These are phyloP conservation scores for Lachnellula subtilissima DNA, from an alignment of 2,329 filamentous ascomycete genomes.

Conservation along the genomic window DNA sequence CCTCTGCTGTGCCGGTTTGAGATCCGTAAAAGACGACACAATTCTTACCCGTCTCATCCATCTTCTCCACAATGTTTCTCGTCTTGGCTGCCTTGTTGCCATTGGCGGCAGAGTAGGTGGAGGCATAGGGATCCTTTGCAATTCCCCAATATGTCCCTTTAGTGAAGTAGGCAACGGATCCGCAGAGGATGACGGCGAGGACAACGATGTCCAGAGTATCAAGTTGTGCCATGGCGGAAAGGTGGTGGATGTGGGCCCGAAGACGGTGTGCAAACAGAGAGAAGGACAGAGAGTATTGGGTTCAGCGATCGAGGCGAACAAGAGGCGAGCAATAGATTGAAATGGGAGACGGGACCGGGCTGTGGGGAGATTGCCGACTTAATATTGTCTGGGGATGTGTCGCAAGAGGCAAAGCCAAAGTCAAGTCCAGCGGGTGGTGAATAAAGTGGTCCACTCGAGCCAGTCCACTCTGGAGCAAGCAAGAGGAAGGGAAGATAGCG, in stretches of 20 bases:
- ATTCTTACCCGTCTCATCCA: constrained; percentile 94
- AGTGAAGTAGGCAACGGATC: constrained; percentile 92
- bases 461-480: no score
- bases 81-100: constrained; percentile 76
- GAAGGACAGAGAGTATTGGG: background rate
- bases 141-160: constrained; percentile 94
- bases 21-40: constrained; percentile 98
- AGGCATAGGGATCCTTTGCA: constrained; percentile 82
- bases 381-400: no score
- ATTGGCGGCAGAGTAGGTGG: constrained; percentile 63
- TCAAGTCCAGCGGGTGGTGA: no score
- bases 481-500: no score
- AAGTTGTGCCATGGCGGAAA: constrained; percentile 74
- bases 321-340: background rate
- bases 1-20: constrained; percentile 96
- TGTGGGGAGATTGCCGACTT: no score
- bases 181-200: constrained; percentile 76
- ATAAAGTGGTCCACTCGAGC: no score
- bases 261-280: background rate
- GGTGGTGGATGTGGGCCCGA: background rate
- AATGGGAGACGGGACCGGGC: background rate
- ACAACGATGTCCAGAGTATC: constrained; percentile 94
- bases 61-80: constrained; percentile 88
- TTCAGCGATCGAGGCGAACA: background rate
- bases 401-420: no score